Evolutionary conservation across 2,329 filamentous ascomycete species (phyloP).

Genomic region (Aspergillus pseudoglaucus): DNA sequence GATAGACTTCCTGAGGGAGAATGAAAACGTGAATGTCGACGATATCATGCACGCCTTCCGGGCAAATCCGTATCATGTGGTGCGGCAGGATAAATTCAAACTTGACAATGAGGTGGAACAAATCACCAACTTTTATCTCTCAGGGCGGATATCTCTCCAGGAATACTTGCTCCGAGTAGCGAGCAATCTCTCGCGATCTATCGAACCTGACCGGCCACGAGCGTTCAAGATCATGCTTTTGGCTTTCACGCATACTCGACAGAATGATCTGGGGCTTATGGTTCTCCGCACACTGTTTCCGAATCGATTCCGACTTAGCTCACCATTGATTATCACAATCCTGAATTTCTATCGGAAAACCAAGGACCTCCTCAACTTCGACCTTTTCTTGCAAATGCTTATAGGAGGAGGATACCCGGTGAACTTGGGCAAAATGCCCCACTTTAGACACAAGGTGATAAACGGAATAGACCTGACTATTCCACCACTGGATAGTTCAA

Average conservation of each 20-base stretch:
- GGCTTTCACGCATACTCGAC: conserved; percentile 31
- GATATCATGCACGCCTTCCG: conserved; percentile 27
- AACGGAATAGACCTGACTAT: conserved; percentile 32
- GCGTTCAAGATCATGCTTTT: conserved; percentile 29
- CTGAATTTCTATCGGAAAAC: conserved; percentile 34
- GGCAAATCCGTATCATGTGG: conserved; percentile 11
- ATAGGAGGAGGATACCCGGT: conserved; percentile 28
- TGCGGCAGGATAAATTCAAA: conserved; percentile 11
- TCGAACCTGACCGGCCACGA: conserved; percentile 31
- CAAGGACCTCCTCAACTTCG: conserved; percentile 36
- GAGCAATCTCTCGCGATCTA: conserved; percentile 27
- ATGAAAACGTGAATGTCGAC: conserved; percentile 17
- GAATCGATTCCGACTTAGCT: conserved; percentile 29
- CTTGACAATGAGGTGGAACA: conserved; percentile 24
- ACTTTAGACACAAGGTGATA: conserved; percentile 21
- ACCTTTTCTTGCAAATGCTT: conserved; percentile 33
- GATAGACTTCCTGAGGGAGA: conserved; percentile 24
- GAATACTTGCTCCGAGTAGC: conserved; percentile 31
- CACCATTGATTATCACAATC: conserved; percentile 31
- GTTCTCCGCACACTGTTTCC: conserved; percentile 33
- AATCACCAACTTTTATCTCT: conserved; percentile 24
- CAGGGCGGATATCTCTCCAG: conserved; percentile 25
- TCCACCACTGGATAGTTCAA: conserved; percentile 28
- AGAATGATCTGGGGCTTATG: conserved; percentile 36
- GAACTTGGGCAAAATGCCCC: conserved; percentile 23